Base-by-base conservation (phyloP, 1,284 basidiomycete species). In the Trametes versicolor region DNA sequence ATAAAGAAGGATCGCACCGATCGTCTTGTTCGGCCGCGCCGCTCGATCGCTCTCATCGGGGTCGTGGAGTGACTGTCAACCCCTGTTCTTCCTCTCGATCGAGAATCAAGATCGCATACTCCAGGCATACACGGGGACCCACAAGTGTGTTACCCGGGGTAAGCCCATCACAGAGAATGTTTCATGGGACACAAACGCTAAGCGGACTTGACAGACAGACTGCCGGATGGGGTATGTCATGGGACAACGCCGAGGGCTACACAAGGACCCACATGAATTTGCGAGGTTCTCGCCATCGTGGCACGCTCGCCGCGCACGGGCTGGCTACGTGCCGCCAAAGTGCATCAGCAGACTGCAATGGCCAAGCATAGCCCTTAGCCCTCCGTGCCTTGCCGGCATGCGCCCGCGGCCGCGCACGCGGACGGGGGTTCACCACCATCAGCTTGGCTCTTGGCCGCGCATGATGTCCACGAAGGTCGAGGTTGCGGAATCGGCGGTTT, bases 61-160 rank as follows among this genome's bases (percentile, higher is more conserved):
- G 45, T 1, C 21, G 21, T 45, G 43, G 43, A 45, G 43, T 45
- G 21, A 45, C 21, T 23, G 43, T 4, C 21, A 45, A 19, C 43
- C n/a, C 43, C 43, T 45, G n/a, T 45, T 21, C 43, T n/a, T 45
- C 43, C n/a, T 23, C 43, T 3, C 23, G 21, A n/a, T n/a, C 13
- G 32, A 17, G 15, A 29, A 36, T 49, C 52, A 41, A 45, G 60
- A 61, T 55, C 45, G 27, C 9, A 32, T 2, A 2, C 21, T 12
- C 36, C 19, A 3, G 13, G 23, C 29, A 55, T 37, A 61, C 60
- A 61, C 34, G 29, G 48, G 52, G 34, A 61, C 60, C 60, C 60
- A 61, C 53, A 55, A 32, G 9, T 29, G 17, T 10, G 39, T 23
- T 2, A 39, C 36, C 9, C 10, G 34, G n/a, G 37, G 36, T 37